Evolutionary conservation across 2,329 filamentous ascomycete species (phyloP).

Genomic region (Aureobasidium sp.): DNA sequence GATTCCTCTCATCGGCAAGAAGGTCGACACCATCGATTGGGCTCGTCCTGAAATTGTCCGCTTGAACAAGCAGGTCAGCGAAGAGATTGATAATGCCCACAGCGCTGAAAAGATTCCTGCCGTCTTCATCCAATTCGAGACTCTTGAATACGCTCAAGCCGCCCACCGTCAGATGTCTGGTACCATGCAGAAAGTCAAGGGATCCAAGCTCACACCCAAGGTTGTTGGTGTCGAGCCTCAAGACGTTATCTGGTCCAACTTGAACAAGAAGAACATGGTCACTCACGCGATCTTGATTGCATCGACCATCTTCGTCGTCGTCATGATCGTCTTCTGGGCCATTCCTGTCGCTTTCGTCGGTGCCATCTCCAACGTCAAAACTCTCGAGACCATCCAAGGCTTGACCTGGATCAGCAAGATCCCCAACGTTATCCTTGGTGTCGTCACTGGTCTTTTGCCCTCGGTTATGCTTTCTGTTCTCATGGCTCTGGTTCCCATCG

Average conservation of each 20-base stretch:
- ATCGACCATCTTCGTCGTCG: constrained; percentile 24
- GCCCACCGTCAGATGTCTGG: constrained; percentile 55
- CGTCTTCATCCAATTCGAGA: constrained; percentile 82
- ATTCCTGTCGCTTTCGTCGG: constrained; percentile 27
- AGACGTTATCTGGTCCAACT: constrained; percentile 40
- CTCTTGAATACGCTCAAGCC: constrained; percentile 72
- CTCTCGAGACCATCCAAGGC: constrained; percentile 23
- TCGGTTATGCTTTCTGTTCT: constrained; percentile 69
- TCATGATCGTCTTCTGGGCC: constrained; percentile 29
- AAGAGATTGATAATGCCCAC: constrained; percentile 49
- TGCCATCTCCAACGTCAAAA: constrained; percentile 25
- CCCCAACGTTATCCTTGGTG: constrained; percentile 21
- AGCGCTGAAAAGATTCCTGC: constrained; percentile 56
- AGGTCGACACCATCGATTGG: constrained; percentile 90
- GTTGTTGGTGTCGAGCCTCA: constrained; percentile 35
- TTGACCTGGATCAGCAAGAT: constrained; percentile 24
- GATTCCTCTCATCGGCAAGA: constrained; percentile 63
- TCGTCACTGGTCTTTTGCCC: constrained; percentile 25
- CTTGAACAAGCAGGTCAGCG: constrained; percentile 60
- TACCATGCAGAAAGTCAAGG: neutral
- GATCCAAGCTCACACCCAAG: constrained; percentile 20
- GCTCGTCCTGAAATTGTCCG: constrained; percentile 65
- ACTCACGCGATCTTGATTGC: constrained; percentile 24
- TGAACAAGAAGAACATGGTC: constrained; percentile 27
- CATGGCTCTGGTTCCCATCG: constrained; percentile 75